A percentile compares a stretch with the other conserved stretches of the same genome.
Evolutionary conservation across 2,329 filamentous ascomycete genomes (phyloP).

Genomic region (Berkeleyomyces basicola): DNA sequence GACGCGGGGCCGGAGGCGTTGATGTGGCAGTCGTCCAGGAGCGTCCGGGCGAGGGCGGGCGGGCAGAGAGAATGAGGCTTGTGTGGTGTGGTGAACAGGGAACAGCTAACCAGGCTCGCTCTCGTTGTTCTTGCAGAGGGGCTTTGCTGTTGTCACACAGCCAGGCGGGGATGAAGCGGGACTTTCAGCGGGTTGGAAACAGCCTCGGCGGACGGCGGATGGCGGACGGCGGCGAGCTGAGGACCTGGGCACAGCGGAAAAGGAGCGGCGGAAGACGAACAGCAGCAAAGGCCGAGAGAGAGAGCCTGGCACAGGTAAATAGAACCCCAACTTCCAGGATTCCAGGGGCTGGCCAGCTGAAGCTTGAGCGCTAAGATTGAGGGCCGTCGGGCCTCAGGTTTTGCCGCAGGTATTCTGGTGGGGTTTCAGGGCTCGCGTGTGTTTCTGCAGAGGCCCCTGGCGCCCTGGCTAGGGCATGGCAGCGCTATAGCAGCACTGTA

Average conservation of each 20-base stretch:
- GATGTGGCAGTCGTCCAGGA: background rate
- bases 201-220: too few relatives aligned
- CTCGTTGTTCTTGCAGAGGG: too few relatives aligned
- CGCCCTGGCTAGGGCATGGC: background rate
- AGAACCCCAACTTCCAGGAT: background rate
- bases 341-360: constrained; percentile 3
- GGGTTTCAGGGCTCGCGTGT: background rate
- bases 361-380: background rate
- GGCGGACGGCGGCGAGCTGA: too few relatives aligned
- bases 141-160: too few relatives aligned
- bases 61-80: background rate
- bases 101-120: background rate
- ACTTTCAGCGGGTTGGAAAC: too few relatives aligned
- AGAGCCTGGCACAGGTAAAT: background rate
- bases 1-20: constrained; percentile 20
- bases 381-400: background rate
- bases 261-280: background rate
- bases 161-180: too few relatives aligned
- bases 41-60: constrained; percentile 11
- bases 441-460: background rate
- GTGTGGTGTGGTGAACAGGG: background rate
- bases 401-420: background rate
- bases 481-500: too few relatives aligned
- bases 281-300: background rate
- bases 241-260: too few relatives aligned